These are phyloP conservation scores for Penicillium decumbens DNA, from an alignment of 2,329 filamentous ascomycete genomes.

Conservation along the genomic window DNA sequence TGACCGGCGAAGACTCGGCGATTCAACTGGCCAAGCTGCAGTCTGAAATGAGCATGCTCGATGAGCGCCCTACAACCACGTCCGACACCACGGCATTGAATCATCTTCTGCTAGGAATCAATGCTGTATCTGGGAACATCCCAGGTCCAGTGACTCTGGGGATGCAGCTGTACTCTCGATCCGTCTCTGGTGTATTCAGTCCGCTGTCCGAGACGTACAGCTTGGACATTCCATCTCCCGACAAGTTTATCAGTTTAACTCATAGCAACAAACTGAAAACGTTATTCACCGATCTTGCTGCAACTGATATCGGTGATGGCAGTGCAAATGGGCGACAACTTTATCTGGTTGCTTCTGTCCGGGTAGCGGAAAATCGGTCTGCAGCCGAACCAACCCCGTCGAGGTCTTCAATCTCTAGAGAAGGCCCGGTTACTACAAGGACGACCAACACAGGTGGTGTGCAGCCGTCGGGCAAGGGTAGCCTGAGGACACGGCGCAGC, in stretches of 20 bases:
- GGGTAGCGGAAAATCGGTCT: conserved; percentile 53
- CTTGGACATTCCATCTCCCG: conserved; percentile 70
- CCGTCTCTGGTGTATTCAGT: conserved; percentile 57
- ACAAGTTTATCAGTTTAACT: conserved; percentile 61
- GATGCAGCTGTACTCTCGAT: conserved; percentile 71
- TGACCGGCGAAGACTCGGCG: conserved; percentile 89
- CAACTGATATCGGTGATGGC: conserved; percentile 65
- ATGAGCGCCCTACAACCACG: conserved; percentile 67
- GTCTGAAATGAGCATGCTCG: conserved; percentile 90
- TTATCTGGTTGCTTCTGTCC: conserved; percentile 77
- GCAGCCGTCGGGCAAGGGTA: conserved; percentile 35
- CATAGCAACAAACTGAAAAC: conserved; percentile 70
- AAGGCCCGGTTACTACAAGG: conserved; percentile 29
- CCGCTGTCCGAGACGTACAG: conserved; percentile 79
- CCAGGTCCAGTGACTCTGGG: conserved; percentile 71
- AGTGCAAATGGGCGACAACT: conserved; percentile 64
- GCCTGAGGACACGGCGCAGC: conserved; percentile 41
- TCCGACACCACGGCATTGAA: conserved; percentile 66
- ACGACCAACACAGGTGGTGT: conserved; percentile 20
- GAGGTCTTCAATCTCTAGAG: conserved; percentile 34
- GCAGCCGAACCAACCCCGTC: conserved; percentile 21
- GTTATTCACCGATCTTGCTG: conserved; percentile 79
- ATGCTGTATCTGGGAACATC: conserved; percentile 70
- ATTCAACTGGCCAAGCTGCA: conserved; percentile 87
- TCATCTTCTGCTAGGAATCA: conserved; percentile 81